A percentile compares a stretch with the other conserved stretches of the same genome.
phyloP scores from a whole-genome alignment of 2,329 filamentous ascomycete species.

The Verticillium nonalfalfae region DNA sequence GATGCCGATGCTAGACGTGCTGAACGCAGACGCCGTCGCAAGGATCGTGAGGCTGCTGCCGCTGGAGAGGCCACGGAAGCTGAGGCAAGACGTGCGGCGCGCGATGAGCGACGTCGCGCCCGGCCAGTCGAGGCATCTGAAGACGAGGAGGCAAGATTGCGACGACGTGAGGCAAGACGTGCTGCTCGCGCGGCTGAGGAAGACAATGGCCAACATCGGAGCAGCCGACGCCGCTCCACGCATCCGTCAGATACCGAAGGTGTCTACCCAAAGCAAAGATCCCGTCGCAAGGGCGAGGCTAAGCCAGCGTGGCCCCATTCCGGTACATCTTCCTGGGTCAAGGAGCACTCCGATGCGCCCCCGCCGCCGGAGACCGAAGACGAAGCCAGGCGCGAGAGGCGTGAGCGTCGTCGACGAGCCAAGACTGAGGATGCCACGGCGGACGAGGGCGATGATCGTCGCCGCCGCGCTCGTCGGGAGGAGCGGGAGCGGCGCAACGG shows the following conservation, averaged over 20 bases:
- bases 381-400: slow-evolving; percentile 41
- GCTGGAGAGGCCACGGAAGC: slow-evolving; percentile 39
- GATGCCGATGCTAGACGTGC: slow-evolving; percentile 41
- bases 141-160: slow-evolving; percentile 48
- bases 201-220: slow-evolving; percentile 23
- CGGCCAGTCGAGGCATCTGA: slow-evolving; percentile 36
- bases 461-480: slow-evolving; percentile 36
- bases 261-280: slow-evolving; percentile 32
- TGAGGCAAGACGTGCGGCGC: slow-evolving; percentile 37
- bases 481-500: slow-evolving; percentile 27
- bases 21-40: slow-evolving; percentile 43
- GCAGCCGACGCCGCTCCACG: slow-evolving; percentile 32
- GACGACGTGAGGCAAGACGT: slow-evolving; percentile 46
- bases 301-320: slow-evolving; percentile 52
- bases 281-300: slow-evolving; percentile 16
- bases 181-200: slow-evolving; percentile 34
- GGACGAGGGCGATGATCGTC: slow-evolving; percentile 37
- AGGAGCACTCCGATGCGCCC: slow-evolving; percentile 56
- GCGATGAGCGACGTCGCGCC: slow-evolving; percentile 41
- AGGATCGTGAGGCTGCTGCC: slow-evolving; percentile 38
- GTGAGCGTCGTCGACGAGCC: slow-evolving; percentile 36
- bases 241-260: slow-evolving; percentile 38
- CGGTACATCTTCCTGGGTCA: slow-evolving; percentile 60
- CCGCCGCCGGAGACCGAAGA: slow-evolving; percentile 49
- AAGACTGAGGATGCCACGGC: slow-evolving; percentile 28